These are phyloP conservation scores for Nyssa sinensis DNA, from an alignment of 148 eudicot species.

Conservation along the genomic window DNA sequence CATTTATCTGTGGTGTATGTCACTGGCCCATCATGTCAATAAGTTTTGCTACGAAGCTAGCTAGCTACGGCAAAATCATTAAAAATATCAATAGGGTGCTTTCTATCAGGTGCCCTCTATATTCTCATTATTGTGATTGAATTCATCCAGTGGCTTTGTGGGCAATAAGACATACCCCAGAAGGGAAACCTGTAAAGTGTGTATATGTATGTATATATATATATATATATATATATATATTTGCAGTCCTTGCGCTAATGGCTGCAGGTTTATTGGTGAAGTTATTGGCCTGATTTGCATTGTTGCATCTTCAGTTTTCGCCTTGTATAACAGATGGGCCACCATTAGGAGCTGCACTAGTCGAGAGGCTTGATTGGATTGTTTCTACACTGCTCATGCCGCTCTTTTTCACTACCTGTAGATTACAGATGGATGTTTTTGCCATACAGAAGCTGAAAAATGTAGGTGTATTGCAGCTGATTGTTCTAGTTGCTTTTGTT, in stretches of 20 bases:
- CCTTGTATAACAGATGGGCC: slow-evolving; percentile 55
- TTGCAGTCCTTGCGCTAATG: slow-evolving; percentile 27
- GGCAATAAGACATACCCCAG: slow-evolving; percentile 38
- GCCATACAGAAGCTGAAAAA: slow-evolving; percentile 30
- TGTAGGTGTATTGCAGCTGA: slow-evolving; percentile 33
- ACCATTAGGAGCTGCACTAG: slow-evolving; percentile 44
- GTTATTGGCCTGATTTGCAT: slow-evolving; percentile 35
- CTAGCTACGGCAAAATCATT: slow-evolving; percentile 26
- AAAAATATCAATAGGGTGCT: slow-evolving; percentile 21
- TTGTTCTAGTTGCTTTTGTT: slow-evolving; percentile 31
- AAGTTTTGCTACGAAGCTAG: slow-evolving; percentile 16
- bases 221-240: slow-evolving; percentile 35
- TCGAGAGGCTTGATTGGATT: slow-evolving; percentile 39
- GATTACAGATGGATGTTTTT: slow-evolving; percentile 33
- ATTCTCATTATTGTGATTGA: slow-evolving; percentile 26
- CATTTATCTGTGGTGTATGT: slow-evolving; percentile 38
- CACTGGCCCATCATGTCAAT: slow-evolving; percentile 31
- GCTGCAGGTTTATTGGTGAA: slow-evolving; percentile 37
- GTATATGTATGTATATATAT: slow-evolving; percentile 38
- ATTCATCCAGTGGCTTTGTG: slow-evolving; percentile 45
- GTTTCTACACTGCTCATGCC: slow-evolving; percentile 45
- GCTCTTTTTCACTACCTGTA: slow-evolving; percentile 36
- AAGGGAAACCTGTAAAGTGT: slow-evolving; percentile 42
- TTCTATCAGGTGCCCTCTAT: slow-evolving; percentile 27
- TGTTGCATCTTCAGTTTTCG: slow-evolving; percentile 32